Conservation (phyloP, 768 basidiomycete genomes). For the Pleurotus citrinopileatus region DNA sequence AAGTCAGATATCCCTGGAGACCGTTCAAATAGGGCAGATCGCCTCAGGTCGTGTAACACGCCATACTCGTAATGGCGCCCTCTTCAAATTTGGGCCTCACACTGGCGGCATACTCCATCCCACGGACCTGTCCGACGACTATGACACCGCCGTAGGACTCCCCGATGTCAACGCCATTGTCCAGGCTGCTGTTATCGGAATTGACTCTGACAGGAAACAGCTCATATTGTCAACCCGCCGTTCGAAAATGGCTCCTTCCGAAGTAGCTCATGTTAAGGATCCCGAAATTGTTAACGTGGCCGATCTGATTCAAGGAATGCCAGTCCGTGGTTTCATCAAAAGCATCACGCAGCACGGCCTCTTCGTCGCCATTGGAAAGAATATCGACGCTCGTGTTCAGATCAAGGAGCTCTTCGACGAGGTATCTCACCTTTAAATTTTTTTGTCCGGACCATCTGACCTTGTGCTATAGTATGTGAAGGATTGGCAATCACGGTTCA, state of each 20-base stretch:
- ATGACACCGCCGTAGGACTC: slow-evolving; percentile 51
- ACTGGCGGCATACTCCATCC: slow-evolving; percentile 79
- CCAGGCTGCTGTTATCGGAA: slow-evolving; percentile 65
- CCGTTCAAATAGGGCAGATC: slow-evolving; percentile 66
- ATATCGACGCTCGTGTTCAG: slow-evolving; percentile 88
- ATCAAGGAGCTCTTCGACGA: slow-evolving; percentile 94
- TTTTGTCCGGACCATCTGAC: neutral
- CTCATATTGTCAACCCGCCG: slow-evolving; percentile 78
- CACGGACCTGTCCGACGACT: slow-evolving; percentile 82
- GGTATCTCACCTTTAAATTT: slow-evolving; percentile 27
- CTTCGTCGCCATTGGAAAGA: slow-evolving; percentile 82
- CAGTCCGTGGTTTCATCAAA: slow-evolving; percentile 88
- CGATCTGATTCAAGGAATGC: slow-evolving; percentile 69
- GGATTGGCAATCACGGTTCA: slow-evolving; percentile 88
- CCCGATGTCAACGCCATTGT: slow-evolving; percentile 65
- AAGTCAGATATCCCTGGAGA: slow-evolving; percentile 63
- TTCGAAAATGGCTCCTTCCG: slow-evolving; percentile 63
- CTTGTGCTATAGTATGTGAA: slow-evolving; percentile 71
- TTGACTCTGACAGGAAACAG: slow-evolving; percentile 65
- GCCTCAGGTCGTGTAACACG: slow-evolving; percentile 79
- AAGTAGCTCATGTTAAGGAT: slow-evolving; percentile 52
- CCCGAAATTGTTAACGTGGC: slow-evolving; percentile 60
- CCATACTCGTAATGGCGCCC: slow-evolving; percentile 67
- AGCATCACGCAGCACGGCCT: slow-evolving; percentile 83
- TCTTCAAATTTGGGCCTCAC: slow-evolving; percentile 70